These are phyloP conservation scores for Tylopilus sp. DNA, from an alignment of 768 basidiomycete species.

Conservation along the genomic window DNA sequence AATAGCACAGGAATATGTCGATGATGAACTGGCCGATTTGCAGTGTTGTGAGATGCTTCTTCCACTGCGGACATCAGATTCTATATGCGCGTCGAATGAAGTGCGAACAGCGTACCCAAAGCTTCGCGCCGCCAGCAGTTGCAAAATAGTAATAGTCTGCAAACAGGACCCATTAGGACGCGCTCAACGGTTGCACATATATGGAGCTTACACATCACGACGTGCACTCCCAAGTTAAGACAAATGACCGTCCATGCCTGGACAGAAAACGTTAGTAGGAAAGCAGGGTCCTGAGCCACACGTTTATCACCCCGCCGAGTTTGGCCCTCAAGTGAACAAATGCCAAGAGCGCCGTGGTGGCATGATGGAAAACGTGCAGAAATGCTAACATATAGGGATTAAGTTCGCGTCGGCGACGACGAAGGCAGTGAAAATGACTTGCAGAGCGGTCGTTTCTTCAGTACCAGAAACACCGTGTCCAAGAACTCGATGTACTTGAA, in stretches of 20 bases:
- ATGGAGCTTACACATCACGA: slow-evolving; percentile 82
- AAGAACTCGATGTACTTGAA: slow-evolving; percentile 95
- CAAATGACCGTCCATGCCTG: slow-evolving; percentile 90
- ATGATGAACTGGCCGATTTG: slow-evolving; percentile 28
- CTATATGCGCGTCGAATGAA: background rate
- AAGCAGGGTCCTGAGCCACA: background rate
- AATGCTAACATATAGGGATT: slow-evolving; percentile 55
- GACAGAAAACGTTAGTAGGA: slow-evolving; percentile 1
- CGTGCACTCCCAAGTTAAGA: slow-evolving; percentile 87
- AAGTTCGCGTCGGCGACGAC: background rate
- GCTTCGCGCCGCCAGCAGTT: slow-evolving; percentile 61
- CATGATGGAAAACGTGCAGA: slow-evolving; percentile 96
- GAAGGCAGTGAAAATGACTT: slow-evolving; percentile 26
- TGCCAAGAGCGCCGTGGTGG: slow-evolving; percentile 89
- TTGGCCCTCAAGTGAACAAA: slow-evolving; percentile 87
- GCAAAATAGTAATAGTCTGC: slow-evolving; percentile 97
- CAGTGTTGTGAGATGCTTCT: slow-evolving; percentile 24
- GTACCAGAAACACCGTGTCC: slow-evolving; percentile 92
- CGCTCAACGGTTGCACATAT: background rate
- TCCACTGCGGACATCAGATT: slow-evolving; percentile 19
- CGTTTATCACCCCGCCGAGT: slow-evolving; percentile 67
- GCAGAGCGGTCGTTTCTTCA: slow-evolving; percentile 97
- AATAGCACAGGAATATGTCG: slow-evolving; percentile 19
- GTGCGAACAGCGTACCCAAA: slow-evolving; percentile 16
- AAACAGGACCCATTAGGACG: background rate